Percentiles rank a stretch among this genome's conserved stretches.
phyloP scores from a whole-genome alignment of 805 yeast genomes.

The Kluyveromyces wickerhamii region DNA sequence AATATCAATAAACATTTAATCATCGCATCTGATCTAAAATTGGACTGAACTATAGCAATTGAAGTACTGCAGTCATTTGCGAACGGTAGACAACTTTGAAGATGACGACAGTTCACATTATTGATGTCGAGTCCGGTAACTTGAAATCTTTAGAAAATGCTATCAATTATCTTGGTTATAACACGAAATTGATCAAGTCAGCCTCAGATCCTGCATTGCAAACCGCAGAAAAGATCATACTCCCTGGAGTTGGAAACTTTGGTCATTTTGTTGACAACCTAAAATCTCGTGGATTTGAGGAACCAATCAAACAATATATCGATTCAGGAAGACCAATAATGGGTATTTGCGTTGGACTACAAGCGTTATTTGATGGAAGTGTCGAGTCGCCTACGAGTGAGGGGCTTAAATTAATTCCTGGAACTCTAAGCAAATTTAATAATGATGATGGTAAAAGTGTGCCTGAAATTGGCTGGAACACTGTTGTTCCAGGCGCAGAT shows the following conservation, averaged over 20 bases:
- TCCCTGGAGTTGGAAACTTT: slow-evolving; percentile 97
- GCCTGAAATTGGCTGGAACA: slow-evolving; percentile 97
- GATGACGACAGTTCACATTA: slow-evolving; percentile 42
- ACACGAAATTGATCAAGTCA: slow-evolving; percentile 51
- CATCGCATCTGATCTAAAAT: too few relatives aligned
- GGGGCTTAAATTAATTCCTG: slow-evolving; percentile 55
- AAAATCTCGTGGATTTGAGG: slow-evolving; percentile 49
- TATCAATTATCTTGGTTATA: slow-evolving; percentile 66
- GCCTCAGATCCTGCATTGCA: slow-evolving; percentile 43
- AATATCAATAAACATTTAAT: too few relatives aligned
- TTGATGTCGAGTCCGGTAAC: slow-evolving; percentile 93
- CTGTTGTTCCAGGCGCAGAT: slow-evolving; percentile 25
- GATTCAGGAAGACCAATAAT: slow-evolving; percentile 75
- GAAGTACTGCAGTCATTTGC: too few relatives aligned
- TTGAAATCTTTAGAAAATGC: slow-evolving; percentile 86
- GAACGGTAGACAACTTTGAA: neutral
- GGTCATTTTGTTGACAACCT: slow-evolving; percentile 85
- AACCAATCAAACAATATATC: slow-evolving; percentile 60
- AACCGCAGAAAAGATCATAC: slow-evolving; percentile 50
- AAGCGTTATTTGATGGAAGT: slow-evolving; percentile 68
- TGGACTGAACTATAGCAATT: too few relatives aligned
- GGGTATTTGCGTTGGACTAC: slow-evolving; percentile 98
- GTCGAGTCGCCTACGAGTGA: slow-evolving; percentile 58
- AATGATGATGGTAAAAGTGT: slow-evolving; percentile 59
- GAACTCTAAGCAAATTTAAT: slow-evolving; percentile 55